Evolutionary conservation across 495 filamentous ascomycete species (phyloP).

Genomic region (Geoglossum glabrum): DNA sequence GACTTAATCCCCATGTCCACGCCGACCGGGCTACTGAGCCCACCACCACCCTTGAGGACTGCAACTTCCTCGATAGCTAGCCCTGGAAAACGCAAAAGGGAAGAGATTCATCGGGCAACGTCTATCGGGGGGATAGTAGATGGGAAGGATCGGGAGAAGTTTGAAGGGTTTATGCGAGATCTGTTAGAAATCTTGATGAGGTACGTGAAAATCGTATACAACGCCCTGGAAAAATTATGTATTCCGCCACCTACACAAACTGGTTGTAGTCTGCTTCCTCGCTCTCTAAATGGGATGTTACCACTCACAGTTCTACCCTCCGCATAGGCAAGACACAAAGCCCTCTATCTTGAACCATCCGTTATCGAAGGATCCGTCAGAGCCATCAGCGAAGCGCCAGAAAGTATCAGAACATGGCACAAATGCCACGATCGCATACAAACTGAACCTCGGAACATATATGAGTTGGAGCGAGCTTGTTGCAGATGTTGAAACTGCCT

Average conservation of each 20-base stretch:
- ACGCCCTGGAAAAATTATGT: not conserved
- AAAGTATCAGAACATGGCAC: not conserved
- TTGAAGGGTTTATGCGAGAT: constrained; percentile 7
- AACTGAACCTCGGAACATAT: not conserved
- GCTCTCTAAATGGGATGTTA: not conserved
- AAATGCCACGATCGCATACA: constrained; percentile 1
- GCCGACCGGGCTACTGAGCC: not conserved
- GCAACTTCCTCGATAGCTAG: not conserved
- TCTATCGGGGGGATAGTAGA: not conserved
- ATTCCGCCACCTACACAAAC: constrained; percentile 14
- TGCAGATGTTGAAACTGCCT: constrained; percentile 2
- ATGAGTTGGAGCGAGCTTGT: constrained; percentile 3
- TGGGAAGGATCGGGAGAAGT: not conserved
- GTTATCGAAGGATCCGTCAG: not conserved
- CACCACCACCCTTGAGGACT: not conserved
- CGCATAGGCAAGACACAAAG: constrained; percentile 4
- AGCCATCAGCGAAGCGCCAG: constrained; percentile 5
- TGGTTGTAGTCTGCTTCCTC: constrained; percentile 11
- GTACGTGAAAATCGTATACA: constrained; percentile 10
- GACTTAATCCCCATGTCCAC: not conserved
- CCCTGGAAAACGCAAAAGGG: constrained; percentile 4
- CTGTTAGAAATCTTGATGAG: constrained; percentile 14
- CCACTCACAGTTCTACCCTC: not conserved
- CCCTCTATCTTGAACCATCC: constrained; percentile 4
- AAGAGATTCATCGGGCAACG: not conserved